Evolutionary conservation across 176 grass and related monocot genomes (phyloP).

Genomic region (Carex scoparia): DNA sequence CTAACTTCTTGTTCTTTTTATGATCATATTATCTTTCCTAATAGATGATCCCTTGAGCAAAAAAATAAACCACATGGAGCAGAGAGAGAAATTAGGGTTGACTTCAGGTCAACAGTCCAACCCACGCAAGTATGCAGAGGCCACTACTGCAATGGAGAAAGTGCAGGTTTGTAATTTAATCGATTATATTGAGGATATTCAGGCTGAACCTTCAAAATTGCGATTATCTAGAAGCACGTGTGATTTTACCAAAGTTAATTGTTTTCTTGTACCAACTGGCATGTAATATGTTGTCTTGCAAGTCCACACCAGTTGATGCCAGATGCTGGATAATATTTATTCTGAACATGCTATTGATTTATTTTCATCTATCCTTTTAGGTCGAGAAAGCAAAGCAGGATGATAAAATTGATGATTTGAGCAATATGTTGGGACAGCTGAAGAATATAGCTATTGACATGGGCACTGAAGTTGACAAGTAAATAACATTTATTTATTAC

Average conservation of each 20-base stretch:
- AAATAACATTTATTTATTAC: constrained; percentile 11
- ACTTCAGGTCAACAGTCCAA: constrained; percentile 33
- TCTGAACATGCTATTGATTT: background rate
- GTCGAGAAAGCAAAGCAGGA: constrained; percentile 68
- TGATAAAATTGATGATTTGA: constrained; percentile 60
- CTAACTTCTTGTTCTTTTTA: background rate
- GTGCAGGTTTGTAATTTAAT: constrained; percentile 37
- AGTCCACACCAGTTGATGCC: background rate
- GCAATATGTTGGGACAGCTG: constrained; percentile 49
- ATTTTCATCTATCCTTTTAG: constrained; percentile 21
- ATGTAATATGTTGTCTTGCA: background rate
- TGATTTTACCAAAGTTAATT: background rate
- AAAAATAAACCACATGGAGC: constrained; percentile 39
- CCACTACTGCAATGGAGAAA: constrained; percentile 46
- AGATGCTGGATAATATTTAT: background rate
- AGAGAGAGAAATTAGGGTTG: constrained; percentile 49
- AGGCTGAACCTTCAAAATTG: background rate
- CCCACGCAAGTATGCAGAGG: constrained; percentile 26
- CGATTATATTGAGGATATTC: background rate
- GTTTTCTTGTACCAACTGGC: background rate
- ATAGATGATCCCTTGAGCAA: constrained; percentile 41
- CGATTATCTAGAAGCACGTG: background rate
- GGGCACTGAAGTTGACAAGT: constrained; percentile 72
- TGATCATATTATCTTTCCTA: constrained; percentile 1
- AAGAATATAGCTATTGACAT: constrained; percentile 78